Evolutionary conservation across 108 stramenopile genomes (phyloP).

Genomic region (Epithemia pelagica): DNA sequence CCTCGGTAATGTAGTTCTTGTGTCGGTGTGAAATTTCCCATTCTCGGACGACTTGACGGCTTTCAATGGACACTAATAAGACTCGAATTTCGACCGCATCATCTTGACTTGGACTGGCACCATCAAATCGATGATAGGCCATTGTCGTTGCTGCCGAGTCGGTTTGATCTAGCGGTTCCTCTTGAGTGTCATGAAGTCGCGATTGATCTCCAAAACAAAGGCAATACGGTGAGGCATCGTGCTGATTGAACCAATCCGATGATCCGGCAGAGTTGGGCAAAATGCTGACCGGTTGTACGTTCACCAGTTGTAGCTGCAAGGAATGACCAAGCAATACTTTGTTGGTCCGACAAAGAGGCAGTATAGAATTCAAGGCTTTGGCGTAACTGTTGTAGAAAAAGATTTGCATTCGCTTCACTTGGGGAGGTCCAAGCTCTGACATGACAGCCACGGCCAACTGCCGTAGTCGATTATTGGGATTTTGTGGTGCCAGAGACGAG

Average conservation of each 20-base stretch:
- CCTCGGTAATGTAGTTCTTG: background rate
- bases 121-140: constrained; percentile 5
- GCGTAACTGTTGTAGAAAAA: constrained; percentile 69
- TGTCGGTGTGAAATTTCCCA: background rate
- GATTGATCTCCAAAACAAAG: constrained; percentile 59
- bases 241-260: constrained; percentile 8
- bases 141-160: background rate
- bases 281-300: constrained; percentile 56
- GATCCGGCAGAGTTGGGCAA: constrained; percentile 29
- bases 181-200: background rate
- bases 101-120: background rate
- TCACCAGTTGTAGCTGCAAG: constrained; percentile 13
- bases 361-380: constrained; percentile 16
- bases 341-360: constrained; percentile 14
- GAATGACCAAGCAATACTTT: background rate
- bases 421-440: constrained; percentile 21
- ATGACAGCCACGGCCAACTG: constrained; percentile 4
- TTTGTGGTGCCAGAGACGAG: background rate
- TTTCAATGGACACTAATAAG: background rate
- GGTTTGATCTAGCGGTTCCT: background rate
- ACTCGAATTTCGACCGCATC: background rate
- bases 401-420: constrained; percentile 31
- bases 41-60: background rate
- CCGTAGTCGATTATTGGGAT: constrained; percentile 10
- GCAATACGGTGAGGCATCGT: constrained; percentile 34